Evolutionary conservation across 805 yeast genomes (phyloP), one percentile per base, ranked within the genome.

Genomic region (Ogataea chonburiensis): DNA sequence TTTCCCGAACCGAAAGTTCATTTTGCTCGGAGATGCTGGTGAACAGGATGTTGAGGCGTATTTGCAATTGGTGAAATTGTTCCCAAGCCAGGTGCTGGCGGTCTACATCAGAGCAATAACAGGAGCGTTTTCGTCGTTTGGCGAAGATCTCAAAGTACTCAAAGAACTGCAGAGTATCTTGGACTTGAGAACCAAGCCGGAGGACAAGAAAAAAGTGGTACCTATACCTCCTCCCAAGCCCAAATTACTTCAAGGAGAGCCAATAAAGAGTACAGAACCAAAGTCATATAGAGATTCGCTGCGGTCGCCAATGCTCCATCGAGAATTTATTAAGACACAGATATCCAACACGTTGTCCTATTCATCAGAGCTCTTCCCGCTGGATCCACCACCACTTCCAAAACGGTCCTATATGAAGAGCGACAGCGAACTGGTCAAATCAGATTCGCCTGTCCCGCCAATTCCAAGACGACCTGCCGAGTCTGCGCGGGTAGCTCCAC

Each of bases 21-120:
- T 93, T 16, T 65, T 95, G 33, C 73, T 93, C 11, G 99, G 99
- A 20, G 99, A 93, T 57, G 82, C 96, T 2, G 98, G 98, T 2
- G 98, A 93, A 55, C 82, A 81, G 46, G 99, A 93, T 63, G 65
- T 91, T 27, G 98, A 94, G 53, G 95, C 97, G 0, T 93, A 93
- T 56, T 70, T 77, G 5, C 81, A 81, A 17, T 63, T 88, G 21
- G 85, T 94, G 0, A 61, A 66, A 24, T 46, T 56, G 20, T 76
- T 65, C 50, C 95, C 96, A 0, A 62, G 67, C 4, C 81, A 77
- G 43, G 68, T 93, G 0, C 45, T 73, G 15, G 94, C 83, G 1
- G 86, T 93, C 4, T 89, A 77, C 55, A 84, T 93, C 22, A 66
- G 98, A 26, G 85, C 84, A 31, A 85, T 94, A 5, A 71, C 73